Evolutionary conservation across 257 asterid genomes (phyloP), one percentile per base, ranked within the genome.

Genomic region (Solanum piurae): DNA sequence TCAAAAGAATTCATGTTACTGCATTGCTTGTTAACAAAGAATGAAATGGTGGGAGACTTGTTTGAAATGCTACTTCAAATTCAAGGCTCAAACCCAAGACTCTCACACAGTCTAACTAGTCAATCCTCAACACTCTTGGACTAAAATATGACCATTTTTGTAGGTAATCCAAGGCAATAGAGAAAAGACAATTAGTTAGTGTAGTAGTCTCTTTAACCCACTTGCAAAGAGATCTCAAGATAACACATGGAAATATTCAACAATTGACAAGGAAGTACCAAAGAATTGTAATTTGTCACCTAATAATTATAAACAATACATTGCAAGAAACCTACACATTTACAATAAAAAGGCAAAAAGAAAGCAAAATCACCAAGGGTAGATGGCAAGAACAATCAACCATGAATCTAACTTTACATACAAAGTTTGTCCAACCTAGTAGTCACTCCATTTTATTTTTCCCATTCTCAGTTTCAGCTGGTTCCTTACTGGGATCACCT

Each of bases 391-490:
- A 46, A 46, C 34, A 46, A 9, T 83, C 16, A 33, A 33, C 58
- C 33, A 21, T 66, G 72, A 27, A 16, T 79, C 75, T 75, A 74
- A 40, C 44, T 86, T 80, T 87, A 36, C 74, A 66, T 88, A 33
- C 85, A 64, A 4, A 64, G 68, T 27, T n/a, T 8, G 68, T 71
- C 40, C 79, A 71, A 86, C 62, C 55, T 37, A 36, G 42, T 68
- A 20, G 58, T 76, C 42, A 46, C 84, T 44, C 84, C 66, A 44
- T 44, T 9, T 27, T 18, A 2, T 14, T 44, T 85, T 62, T 40
- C 40, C 34, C 89, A 21, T 86, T 86, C 77, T 86, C 84, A 20
- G 83, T 83, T 82, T 82, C 58, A 25, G 84, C 62, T n/a, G 55
- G 64, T 84, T 62, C 52, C 49, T 87, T 88, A 83, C 84, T 55